Evolutionary conservation across 1,284 basidiomycete species (phyloP), one percentile per base, ranked within the genome.

Genomic region (Polyporus tsugae): DNA sequence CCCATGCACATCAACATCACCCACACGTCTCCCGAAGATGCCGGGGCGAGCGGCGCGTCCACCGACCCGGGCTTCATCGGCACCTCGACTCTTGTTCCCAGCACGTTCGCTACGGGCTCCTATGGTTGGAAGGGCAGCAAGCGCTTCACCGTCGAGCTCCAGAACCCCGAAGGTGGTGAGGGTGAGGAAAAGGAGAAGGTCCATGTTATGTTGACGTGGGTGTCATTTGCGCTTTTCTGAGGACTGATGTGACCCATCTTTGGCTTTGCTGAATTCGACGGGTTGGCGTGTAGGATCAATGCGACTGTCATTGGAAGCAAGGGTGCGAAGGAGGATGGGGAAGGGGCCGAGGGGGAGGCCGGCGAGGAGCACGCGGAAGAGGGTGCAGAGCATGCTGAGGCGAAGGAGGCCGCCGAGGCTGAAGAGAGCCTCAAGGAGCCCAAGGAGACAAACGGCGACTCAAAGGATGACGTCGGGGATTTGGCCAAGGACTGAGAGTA

Each of bases 81-180:
- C n/a, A 84, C 81, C 55, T 77, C 89, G 29, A 84, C 86, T 0
- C 82, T 93, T 17, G 72, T 85, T 3, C 87, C 92, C 0, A 85
- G 79, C 65, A 82, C 85, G 53, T 93, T 94, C 79, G 75, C 82
- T 22, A 93, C 92, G 0, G 91, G 92, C 19, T 92, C 90, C 76
- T 93, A 91, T 77, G 92, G 93, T 6, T 94, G 92, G 92, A 94
- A 93, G 76, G 92, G 90, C 6, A 87, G 79, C 77, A 91, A 90
- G 78, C 85, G 89, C 36, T 79, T 94, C 70, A 85, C 83, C 1
- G 83, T 94, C 62, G 90, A 92, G 75, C 76, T 94, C 17, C 82
- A 85, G 68, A 83, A 84, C 69, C 76, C 81, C 0, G 85, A 87
- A 35, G 86, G 81, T 5, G 85, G 81, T 6, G 61, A 53, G 46